Conservation (phyloP, 1,284 basidiomycete species). For the Malassezia arunalokei region DNA sequence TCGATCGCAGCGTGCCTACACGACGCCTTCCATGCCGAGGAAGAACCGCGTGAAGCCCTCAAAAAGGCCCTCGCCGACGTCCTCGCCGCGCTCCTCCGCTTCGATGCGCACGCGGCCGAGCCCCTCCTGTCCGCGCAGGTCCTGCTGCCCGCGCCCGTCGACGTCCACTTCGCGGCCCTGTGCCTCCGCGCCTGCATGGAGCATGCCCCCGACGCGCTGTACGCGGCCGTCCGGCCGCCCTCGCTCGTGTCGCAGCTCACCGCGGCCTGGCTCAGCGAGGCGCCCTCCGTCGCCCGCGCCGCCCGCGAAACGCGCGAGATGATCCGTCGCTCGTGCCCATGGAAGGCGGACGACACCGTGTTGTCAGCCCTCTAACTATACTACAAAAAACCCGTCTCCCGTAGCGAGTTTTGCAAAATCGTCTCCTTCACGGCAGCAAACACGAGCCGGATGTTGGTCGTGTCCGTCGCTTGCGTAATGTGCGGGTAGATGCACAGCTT, state of each 20-base stretch:
- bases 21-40: conserved; percentile 57
- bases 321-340: conserved; percentile 50
- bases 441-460: conserved; percentile 64
- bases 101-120: conserved; percentile 57
- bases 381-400: conserved; percentile 14
- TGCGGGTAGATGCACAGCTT: conserved; percentile 40
- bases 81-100: conserved; percentile 56
- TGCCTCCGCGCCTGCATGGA: conserved; percentile 53
- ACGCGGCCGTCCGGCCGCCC: conserved; percentile 53
- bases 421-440: conserved; percentile 88
- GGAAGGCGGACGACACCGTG: conserved; percentile 30
- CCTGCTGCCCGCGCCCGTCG: conserved; percentile 55
- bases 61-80: conserved; percentile 59
- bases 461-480: conserved; percentile 55
- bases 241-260: conserved; percentile 63
- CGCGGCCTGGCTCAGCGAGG: conserved; percentile 58
- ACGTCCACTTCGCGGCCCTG: conserved; percentile 57
- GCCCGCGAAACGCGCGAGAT: conserved; percentile 72
- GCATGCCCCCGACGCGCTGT: conserved; percentile 55
- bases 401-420: conserved; percentile 12
- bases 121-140: conserved; percentile 55
- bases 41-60: conserved; percentile 14
- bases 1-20: conserved; percentile 62
- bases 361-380: conserved; percentile 3
- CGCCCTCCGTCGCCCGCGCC: conserved; percentile 66